Evolutionary conservation across 139 green algal species (phyloP).

Genomic region (Diplosphaera chodatii): DNA sequence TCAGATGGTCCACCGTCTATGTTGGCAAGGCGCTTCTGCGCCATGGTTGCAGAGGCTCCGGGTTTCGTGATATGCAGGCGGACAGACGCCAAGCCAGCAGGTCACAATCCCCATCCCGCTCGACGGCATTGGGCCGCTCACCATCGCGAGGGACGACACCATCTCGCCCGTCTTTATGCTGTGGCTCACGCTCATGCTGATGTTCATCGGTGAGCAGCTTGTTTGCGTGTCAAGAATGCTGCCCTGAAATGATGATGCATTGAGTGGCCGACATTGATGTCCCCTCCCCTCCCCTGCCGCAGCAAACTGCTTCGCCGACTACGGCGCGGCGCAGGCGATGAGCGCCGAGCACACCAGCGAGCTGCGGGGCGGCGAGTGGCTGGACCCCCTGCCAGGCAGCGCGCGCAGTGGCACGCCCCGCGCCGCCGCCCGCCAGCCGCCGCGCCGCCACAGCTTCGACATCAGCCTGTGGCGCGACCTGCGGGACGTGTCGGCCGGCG

Average conservation of each 20-base stretch:
- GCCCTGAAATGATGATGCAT: too few species aligned
- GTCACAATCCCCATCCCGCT: constrained; percentile 31
- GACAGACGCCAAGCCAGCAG: not conserved
- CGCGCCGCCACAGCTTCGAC: not conserved
- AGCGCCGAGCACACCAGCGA: constrained; percentile 20
- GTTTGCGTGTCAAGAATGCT: not conserved
- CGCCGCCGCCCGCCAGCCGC: not conserved
- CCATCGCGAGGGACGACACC: constrained; percentile 24
- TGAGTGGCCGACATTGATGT: too few species aligned
- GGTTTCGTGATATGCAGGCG: too few species aligned
- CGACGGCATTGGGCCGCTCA: constrained; percentile 24
- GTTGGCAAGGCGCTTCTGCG: too few species aligned
- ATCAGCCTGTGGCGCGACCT: not conserved
- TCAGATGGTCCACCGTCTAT: too few species aligned
- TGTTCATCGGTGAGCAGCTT: constrained; percentile 51
- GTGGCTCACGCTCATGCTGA: constrained; percentile 74
- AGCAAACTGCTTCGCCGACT: constrained; percentile 47
- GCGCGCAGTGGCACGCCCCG: not conserved
- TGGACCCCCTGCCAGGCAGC: not conserved
- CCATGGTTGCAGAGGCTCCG: too few species aligned
- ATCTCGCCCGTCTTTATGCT: constrained; percentile 74
- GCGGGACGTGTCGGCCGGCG: not conserved
- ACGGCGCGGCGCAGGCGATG: constrained; percentile 30
- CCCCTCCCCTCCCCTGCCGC: too few species aligned
- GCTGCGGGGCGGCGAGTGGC: constrained; percentile 2